phyloP scores from a whole-genome alignment of 2,329 filamentous ascomycete species.

The Thelonectria discophora region DNA sequence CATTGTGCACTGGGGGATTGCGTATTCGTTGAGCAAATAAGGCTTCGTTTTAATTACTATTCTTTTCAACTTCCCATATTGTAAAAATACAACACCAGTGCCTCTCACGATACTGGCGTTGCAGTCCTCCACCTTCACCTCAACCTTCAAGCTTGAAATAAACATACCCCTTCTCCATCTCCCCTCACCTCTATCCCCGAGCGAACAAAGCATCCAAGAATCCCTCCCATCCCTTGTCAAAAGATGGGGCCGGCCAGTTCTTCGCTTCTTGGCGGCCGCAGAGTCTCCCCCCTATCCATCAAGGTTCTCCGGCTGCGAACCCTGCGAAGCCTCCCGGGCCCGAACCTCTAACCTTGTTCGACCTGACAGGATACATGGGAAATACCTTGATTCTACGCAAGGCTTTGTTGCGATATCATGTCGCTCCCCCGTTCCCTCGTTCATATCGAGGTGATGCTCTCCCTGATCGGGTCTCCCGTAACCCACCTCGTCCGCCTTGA shows the following conservation, averaged over 20 bases:
- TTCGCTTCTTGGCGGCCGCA: constrained; percentile 19
- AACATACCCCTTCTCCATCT: background rate
- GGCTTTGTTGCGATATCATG: too few species aligned
- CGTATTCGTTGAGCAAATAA: constrained; percentile 1
- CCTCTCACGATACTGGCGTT: too few species aligned
- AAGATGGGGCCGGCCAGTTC: background rate
- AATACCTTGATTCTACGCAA: too few species aligned
- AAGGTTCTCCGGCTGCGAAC: constrained; percentile 35
- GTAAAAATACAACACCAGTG: too few species aligned
- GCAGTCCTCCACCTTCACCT: constrained; percentile 1
- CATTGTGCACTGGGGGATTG: background rate
- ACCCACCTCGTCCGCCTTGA: background rate
- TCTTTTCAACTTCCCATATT: too few species aligned
- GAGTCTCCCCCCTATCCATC: constrained; percentile 34
- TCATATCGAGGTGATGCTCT: background rate
- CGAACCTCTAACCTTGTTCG: background rate
- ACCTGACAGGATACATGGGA: too few species aligned
- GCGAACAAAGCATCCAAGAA: background rate
- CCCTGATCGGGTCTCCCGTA: background rate
- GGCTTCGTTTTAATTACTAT: background rate
- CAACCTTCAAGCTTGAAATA: constrained; percentile 23
- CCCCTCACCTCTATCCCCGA: background rate
- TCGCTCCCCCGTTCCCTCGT: too few species aligned
- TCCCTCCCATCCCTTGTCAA: background rate
- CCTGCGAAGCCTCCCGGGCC: too few species aligned